A percentile compares a stretch with the other conserved stretches of the same genome.
Evolutionary conservation across 805 yeast species (phyloP).

Genomic region (Ogataea nonfermentans): DNA sequence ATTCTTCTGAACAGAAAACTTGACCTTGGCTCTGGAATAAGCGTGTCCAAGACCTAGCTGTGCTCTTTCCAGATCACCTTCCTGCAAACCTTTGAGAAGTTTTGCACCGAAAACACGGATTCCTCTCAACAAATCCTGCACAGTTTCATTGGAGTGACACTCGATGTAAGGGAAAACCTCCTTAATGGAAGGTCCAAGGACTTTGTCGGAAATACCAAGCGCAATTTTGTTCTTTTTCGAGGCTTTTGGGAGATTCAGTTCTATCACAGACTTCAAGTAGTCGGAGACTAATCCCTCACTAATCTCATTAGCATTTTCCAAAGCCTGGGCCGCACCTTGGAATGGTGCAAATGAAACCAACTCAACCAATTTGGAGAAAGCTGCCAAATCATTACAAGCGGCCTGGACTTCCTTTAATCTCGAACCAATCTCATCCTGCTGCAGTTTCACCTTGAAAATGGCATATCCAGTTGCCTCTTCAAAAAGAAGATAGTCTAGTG

Average conservation of each 20-base stretch:
- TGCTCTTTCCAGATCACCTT: constrained; percentile 95
- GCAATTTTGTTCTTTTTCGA: constrained; percentile 63
- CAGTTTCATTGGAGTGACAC: constrained; percentile 86
- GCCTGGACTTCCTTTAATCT: constrained; percentile 92
- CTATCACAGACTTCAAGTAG: constrained; percentile 83
- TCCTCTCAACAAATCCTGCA: constrained; percentile 94
- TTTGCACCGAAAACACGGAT: constrained; percentile 87
- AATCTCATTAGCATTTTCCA: constrained; percentile 96
- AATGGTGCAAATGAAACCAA: constrained; percentile 95
- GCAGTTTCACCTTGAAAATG: constrained; percentile 86
- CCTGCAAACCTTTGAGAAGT: constrained; percentile 85
- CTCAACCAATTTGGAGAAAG: constrained; percentile 89
- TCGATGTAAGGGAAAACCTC: constrained; percentile 87
- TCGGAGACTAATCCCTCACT: constrained; percentile 96
- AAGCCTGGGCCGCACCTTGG: constrained; percentile 99
- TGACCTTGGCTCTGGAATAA: constrained; percentile 97
- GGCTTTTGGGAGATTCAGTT: constrained; percentile 83
- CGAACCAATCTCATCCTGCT: constrained; percentile 92
- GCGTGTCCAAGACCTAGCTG: constrained; percentile 99
- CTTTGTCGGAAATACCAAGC: constrained; percentile 90
- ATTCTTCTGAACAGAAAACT: constrained; percentile 97
- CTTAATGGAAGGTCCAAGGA: constrained; percentile 95
- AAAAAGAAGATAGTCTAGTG: constrained; percentile 85
- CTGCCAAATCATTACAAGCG: constrained; percentile 78
- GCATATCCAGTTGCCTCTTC: constrained; percentile 99